These are phyloP conservation scores for Penicillium turbatum DNA, from an alignment of 495 filamentous ascomycete genomes.

Conservation along the genomic window DNA sequence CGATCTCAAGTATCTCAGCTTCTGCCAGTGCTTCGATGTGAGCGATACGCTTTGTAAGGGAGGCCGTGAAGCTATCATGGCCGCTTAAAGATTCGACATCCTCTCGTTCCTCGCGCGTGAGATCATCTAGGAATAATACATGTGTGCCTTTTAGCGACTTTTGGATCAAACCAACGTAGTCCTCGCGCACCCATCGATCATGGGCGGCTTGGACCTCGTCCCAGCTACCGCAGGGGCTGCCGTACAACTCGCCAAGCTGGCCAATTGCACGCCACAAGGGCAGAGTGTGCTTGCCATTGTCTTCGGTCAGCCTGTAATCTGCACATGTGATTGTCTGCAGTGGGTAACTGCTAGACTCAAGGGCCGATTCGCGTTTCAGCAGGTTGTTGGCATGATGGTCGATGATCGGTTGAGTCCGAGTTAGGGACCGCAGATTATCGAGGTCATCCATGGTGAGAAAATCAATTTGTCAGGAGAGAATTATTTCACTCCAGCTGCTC, in stretches of 20 bases:
- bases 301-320: slow-evolving; percentile 63
- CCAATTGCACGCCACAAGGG: slow-evolving; percentile 65
- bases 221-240: slow-evolving; percentile 53
- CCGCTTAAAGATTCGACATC: slow-evolving; percentile 59
- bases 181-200: slow-evolving; percentile 48
- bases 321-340: slow-evolving; percentile 66
- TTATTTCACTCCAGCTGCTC: too few relatives aligned
- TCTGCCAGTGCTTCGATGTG: slow-evolving; percentile 77
- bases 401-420: slow-evolving; percentile 70
- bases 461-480: too few relatives aligned
- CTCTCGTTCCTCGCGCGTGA: slow-evolving; percentile 50
- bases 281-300: slow-evolving; percentile 55
- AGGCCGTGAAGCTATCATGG: slow-evolving; percentile 64
- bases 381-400: slow-evolving; percentile 88
- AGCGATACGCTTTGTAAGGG: slow-evolving; percentile 70
- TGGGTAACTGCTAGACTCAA: slow-evolving; percentile 37
- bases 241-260: slow-evolving; percentile 61
- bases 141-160: slow-evolving; percentile 72
- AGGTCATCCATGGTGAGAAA: slow-evolving; percentile 10
- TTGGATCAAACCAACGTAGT: slow-evolving; percentile 55
- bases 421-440: slow-evolving; percentile 41
- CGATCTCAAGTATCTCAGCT: slow-evolving; percentile 51
- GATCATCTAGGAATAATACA: slow-evolving; percentile 74
- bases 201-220: slow-evolving; percentile 60
- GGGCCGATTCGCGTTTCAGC: slow-evolving; percentile 39